A percentile compares a stretch with the other conserved stretches of the same genome.
Conservation (phyloP, 768 basidiomycete species). For the Boletellus sp. region DNA sequence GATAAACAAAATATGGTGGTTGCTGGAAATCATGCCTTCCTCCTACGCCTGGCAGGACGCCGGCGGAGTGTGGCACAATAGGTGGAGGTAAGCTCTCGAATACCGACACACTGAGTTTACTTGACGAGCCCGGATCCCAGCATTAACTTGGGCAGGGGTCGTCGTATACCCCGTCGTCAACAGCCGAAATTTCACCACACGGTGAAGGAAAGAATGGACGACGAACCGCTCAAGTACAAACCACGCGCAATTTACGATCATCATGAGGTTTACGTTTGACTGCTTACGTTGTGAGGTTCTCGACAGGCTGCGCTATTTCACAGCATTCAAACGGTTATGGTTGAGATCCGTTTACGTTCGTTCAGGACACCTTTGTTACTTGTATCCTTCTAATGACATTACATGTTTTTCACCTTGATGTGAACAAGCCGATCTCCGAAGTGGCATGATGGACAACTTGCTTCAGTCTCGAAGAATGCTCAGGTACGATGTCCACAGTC, state of each 20-base stretch:
- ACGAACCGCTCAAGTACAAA: slow-evolving; percentile 46
- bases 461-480: too few species aligned
- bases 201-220: slow-evolving; percentile 56
- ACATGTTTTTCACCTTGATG: neutral
- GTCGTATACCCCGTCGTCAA: slow-evolving; percentile 41
- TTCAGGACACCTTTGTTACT: neutral
- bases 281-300: neutral
- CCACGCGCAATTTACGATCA: slow-evolving; percentile 53
- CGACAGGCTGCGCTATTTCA: neutral
- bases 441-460: too few species aligned
- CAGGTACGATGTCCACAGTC: too few species aligned
- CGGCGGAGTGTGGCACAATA: slow-evolving; percentile 49
- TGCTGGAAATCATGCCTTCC: slow-evolving; percentile 65
- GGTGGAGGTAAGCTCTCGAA: slow-evolving; percentile 46
- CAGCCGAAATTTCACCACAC: slow-evolving; percentile 60
- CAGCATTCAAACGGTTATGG: neutral
- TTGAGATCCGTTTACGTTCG: neutral
- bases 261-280: slow-evolving; percentile 44
- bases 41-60: slow-evolving; percentile 54
- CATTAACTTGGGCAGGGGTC: slow-evolving; percentile 53
- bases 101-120: neutral
- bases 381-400: neutral
- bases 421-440: neutral
- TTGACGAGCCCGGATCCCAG: slow-evolving; percentile 12
- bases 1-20: slow-evolving; percentile 53